phyloP scores from a whole-genome alignment of 176 grass and related monocot genomes.

The Aegilops longissima region DNA sequence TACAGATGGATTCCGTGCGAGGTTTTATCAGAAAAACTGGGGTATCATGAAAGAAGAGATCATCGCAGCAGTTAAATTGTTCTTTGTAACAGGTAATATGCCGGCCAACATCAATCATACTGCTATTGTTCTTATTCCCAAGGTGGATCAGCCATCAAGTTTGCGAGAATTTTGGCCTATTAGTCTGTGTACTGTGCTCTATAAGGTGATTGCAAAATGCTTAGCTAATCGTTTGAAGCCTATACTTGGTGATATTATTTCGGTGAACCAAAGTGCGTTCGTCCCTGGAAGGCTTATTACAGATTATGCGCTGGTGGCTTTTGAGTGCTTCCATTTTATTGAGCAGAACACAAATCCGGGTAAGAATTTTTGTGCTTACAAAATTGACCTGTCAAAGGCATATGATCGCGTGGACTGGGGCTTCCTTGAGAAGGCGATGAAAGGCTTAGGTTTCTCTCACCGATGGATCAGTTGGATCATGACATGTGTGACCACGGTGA shows the following conservation, averaged over 20 bases:
- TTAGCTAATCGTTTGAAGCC: background rate
- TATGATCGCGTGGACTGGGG: too few relatives aligned
- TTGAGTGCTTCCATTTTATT: too few relatives aligned
- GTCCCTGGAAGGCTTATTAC: too few relatives aligned
- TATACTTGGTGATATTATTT: background rate
- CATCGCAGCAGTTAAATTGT: background rate
- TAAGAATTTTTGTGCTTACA: too few relatives aligned
- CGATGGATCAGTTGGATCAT: too few relatives aligned
- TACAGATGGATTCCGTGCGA: background rate
- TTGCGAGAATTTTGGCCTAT: background rate
- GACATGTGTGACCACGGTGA: too few relatives aligned
- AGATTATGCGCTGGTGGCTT: too few relatives aligned
- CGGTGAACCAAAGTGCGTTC: background rate
- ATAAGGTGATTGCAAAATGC: background rate
- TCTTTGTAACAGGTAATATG: background rate
- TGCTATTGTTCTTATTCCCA: background rate
- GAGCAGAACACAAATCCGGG: too few relatives aligned
- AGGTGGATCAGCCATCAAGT: background rate
- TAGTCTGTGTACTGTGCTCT: background rate
- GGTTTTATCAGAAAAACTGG: background rate
- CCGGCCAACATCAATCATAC: background rate
- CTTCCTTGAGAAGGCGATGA: too few relatives aligned
- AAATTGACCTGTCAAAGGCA: too few relatives aligned
- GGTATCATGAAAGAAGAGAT: background rate
- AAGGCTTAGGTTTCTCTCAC: too few relatives aligned